These are phyloP conservation scores for Aegilops umbellulata DNA, from an alignment of 176 grass and related monocot genomes.

Conservation along the genomic window DNA sequence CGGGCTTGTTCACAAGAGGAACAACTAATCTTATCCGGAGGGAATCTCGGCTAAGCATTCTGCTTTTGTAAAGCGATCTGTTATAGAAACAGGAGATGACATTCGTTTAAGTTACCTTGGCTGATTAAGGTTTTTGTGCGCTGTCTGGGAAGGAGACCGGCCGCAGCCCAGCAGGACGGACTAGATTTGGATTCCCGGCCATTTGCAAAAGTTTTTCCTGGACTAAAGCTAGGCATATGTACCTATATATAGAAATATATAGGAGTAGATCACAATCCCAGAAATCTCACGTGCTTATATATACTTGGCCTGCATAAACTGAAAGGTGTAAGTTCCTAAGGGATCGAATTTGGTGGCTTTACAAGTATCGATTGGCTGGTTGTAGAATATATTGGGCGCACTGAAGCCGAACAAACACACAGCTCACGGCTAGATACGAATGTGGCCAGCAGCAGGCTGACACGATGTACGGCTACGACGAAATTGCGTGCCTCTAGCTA, in stretches of 20 bases:
- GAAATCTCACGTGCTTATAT: constrained; percentile 19
- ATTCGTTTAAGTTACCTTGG: background rate
- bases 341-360: background rate
- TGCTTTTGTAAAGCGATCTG: constrained; percentile 12
- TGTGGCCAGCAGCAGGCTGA: background rate
- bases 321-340: background rate
- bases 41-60: background rate
- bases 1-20: too few relatives aligned
- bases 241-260: background rate
- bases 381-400: too few relatives aligned
- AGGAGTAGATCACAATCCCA: background rate
- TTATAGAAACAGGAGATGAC: background rate
- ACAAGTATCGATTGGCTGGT: background rate
- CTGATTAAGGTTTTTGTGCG: constrained; percentile 1
- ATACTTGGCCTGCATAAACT: too few relatives aligned
- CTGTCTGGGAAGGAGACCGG: background rate
- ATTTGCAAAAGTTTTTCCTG: background rate
- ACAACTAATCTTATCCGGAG: constrained; percentile 1
- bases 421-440: background rate
- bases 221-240: background rate
- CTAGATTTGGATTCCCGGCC: constrained; percentile 14
- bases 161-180: background rate
- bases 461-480: background rate
- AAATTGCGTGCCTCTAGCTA: too few relatives aligned
- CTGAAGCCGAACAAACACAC: background rate